These are phyloP conservation scores for Candida xiaguanensis DNA, from an alignment of 805 yeast species.

Conservation along the genomic window DNA sequence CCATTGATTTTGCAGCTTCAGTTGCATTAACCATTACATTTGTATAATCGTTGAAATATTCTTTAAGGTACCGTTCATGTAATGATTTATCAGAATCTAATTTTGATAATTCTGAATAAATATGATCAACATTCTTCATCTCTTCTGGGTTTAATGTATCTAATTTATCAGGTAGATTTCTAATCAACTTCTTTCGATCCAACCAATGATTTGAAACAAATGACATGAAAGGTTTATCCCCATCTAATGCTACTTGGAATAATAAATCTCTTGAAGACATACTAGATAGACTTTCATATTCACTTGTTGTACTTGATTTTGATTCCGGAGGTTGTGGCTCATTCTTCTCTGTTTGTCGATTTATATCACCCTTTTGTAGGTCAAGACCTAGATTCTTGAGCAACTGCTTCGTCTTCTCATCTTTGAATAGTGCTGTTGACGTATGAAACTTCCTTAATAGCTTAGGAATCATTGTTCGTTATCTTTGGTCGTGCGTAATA, in stretches of 20 bases:
- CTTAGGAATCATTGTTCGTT: not conserved
- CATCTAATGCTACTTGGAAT: conserved; percentile 33
- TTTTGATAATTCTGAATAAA: conserved; percentile 26
- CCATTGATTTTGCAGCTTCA: conserved; percentile 34
- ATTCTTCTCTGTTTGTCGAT: not conserved
- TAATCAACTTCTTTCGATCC: conserved; percentile 27
- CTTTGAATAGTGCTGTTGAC: conserved; percentile 10
- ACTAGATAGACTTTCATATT: conserved; percentile 11
- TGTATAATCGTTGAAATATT: conserved; percentile 28
- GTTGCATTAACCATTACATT: conserved; percentile 26
- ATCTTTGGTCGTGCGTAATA: not conserved
- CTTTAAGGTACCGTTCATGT: conserved; percentile 33
- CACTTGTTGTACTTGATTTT: conserved; percentile 1
- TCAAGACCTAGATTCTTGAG: conserved; percentile 29
- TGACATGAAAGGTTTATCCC: conserved; percentile 31
- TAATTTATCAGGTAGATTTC: conserved; percentile 33
- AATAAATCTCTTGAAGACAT: conserved; percentile 36
- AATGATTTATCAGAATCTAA: conserved; percentile 36
- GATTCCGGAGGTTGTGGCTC: not conserved
- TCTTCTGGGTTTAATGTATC: conserved; percentile 29
- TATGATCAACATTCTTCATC: conserved; percentile 24
- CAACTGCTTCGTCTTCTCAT: conserved; percentile 21
- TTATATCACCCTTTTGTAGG: conserved; percentile 30
- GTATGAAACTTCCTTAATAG: not conserved
- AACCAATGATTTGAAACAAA: conserved; percentile 32